These are phyloP conservation scores for Aspergillus pseudoviridinutans DNA, from an alignment of 2,329 filamentous ascomycete genomes.

Conservation along the genomic window DNA sequence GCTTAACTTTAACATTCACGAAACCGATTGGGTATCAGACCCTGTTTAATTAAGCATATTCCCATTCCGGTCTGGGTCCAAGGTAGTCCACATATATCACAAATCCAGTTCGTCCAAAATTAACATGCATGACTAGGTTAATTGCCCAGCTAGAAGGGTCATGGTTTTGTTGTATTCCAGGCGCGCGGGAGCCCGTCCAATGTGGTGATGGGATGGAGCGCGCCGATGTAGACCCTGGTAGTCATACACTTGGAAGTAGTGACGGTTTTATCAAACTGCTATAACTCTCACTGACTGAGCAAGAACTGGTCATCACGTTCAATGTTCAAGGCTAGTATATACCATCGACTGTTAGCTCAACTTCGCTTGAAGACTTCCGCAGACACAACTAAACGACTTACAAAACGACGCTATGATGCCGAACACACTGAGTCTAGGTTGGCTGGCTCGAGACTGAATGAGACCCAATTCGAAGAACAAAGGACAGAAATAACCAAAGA, in stretches of 20 bases:
- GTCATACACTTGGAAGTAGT: not conserved
- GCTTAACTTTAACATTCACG: not conserved
- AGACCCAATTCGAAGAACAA: not conserved
- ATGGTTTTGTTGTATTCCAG: not conserved
- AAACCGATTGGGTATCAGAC: not conserved
- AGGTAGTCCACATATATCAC: not conserved
- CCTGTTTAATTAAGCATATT: too few species aligned
- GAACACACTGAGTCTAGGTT: not conserved
- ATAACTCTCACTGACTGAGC: not conserved
- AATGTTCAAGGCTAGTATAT: not conserved
- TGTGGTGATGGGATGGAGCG: not conserved
- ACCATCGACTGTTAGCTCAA: not conserved
- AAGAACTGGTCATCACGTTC: not conserved
- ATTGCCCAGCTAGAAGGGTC: not conserved
- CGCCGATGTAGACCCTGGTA: not conserved
- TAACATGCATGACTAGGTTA: not conserved
- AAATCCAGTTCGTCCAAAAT: not conserved
- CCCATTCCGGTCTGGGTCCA: too few species aligned
- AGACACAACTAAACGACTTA: not conserved
- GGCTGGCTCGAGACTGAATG: not conserved
- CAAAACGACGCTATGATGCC: not conserved
- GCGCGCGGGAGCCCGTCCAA: not conserved
- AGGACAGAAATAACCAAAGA: not conserved
- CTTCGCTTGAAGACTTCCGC: not conserved
- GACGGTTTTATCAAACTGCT: not conserved